Conservation (phyloP, 2,329 filamentous ascomycete genomes). For the Calycina herbarum region DNA sequence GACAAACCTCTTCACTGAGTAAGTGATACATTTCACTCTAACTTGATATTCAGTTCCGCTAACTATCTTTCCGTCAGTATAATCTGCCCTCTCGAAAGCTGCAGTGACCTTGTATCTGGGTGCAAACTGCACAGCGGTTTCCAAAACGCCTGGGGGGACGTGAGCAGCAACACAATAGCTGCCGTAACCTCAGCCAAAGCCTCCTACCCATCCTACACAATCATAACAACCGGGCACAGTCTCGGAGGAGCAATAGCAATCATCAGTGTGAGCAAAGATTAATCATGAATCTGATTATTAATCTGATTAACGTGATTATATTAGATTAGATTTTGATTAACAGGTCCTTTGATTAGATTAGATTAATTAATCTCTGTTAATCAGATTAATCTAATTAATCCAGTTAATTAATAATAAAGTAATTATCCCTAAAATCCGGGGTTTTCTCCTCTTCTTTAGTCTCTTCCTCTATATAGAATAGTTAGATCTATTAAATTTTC, state of each 20-base stretch:
- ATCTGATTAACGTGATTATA: too few relatives aligned
- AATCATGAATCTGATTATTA: too few relatives aligned
- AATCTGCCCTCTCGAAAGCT: constrained; percentile 15
- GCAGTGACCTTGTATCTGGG: constrained; percentile 29
- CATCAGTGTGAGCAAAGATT: too few relatives aligned
- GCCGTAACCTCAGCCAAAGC: neutral
- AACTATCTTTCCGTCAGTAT: constrained; percentile 11
- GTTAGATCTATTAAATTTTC: too few relatives aligned
- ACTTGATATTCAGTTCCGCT: neutral
- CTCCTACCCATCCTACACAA: neutral
- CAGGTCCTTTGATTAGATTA: too few relatives aligned
- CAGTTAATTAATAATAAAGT: too few relatives aligned
- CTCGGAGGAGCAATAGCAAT: neutral
- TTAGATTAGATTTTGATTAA: too few relatives aligned
- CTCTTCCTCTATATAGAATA: too few relatives aligned
- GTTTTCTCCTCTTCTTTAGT: too few relatives aligned
- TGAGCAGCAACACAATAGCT: constrained; percentile 34
- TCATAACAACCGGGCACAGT: neutral
- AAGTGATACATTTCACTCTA: neutral
- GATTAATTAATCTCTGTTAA: too few relatives aligned
- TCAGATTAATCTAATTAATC: too few relatives aligned
- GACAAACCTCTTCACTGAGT: constrained; percentile 24
- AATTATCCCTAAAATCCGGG: too few relatives aligned
- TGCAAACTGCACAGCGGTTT: constrained; percentile 57
- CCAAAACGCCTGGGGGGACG: constrained; percentile 56